Percentiles rank a stretch among this genome's conserved stretches.
phyloP scores from a whole-genome alignment of 768 basidiomycete species.

The Mycena filopes region DNA sequence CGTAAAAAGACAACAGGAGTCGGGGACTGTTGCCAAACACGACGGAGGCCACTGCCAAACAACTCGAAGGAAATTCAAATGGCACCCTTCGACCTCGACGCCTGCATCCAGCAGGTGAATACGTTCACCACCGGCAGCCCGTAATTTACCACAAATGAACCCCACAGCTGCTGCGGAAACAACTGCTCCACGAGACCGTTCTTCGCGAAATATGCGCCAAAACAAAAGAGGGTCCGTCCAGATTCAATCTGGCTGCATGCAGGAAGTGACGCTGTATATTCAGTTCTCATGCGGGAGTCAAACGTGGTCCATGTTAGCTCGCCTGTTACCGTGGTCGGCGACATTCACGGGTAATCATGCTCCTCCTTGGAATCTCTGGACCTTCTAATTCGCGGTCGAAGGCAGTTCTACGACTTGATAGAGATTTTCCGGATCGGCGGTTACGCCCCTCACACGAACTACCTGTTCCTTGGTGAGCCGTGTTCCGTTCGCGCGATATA shows the following conservation, averaged over 20 bases:
- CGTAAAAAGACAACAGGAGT: not conserved
- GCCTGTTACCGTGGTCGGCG: slow-evolving; percentile 97
- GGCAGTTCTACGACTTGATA: slow-evolving; percentile 99
- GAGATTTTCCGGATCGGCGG: slow-evolving; percentile 99
- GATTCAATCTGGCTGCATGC: no score
- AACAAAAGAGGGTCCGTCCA: no score
- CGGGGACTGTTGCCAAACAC: slow-evolving; percentile 1
- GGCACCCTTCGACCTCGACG: slow-evolving; percentile 93
- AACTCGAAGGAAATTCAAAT: slow-evolving; percentile 42
- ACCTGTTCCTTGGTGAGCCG: slow-evolving; percentile 91
- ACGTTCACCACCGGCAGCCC: no score
- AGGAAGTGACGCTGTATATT: no score
- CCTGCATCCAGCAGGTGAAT: slow-evolving; percentile 73
- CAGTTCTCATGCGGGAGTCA: slow-evolving; percentile 93
- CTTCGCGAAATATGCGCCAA: slow-evolving; percentile 99
- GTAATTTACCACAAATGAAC: not conserved
- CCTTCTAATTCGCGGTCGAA: slow-evolving; percentile 50
- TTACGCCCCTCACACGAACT: slow-evolving; percentile 95
- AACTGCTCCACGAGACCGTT: slow-evolving; percentile 92
- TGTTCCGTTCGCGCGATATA: not conserved
- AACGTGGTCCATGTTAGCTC: slow-evolving; percentile 98
- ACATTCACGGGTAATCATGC: slow-evolving; percentile 93
- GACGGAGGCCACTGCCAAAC: slow-evolving; percentile 1
- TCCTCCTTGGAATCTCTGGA: slow-evolving; percentile 26
- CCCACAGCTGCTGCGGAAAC: slow-evolving; percentile 82